A percentile compares a stretch with the other conserved stretches of the same genome.
phyloP scores from a whole-genome alignment of 495 filamentous ascomycete species.

The Pseudotulostoma volvatum region DNA sequence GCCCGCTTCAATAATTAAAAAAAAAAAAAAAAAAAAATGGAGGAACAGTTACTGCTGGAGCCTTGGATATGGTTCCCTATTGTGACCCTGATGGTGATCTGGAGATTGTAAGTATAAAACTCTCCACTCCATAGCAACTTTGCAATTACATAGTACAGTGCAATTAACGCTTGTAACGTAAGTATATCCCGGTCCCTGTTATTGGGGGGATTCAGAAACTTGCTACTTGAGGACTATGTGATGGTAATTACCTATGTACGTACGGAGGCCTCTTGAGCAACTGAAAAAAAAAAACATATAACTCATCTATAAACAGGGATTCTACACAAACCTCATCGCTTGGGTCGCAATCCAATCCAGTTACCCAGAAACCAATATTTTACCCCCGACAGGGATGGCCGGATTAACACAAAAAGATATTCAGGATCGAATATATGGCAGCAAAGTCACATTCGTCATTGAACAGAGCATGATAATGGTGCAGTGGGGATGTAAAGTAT shows the following conservation, averaged over 20 bases:
- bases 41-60: neutral
- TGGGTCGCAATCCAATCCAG: neutral
- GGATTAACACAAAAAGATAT: neutral
- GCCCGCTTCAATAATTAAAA: no score
- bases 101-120: neutral
- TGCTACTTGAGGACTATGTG: neutral
- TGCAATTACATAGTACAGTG: neutral
- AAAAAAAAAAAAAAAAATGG: no score
- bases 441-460: conserved; percentile 10
- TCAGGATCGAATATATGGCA: neutral
- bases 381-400: neutral
- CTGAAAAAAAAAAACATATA: neutral
- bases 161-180: neutral
- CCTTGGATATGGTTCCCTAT: neutral
- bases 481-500: conserved; percentile 39
- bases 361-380: neutral
- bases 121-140: neutral
- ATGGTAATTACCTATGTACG: neutral
- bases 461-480: conserved; percentile 27
- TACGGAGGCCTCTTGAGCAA: neutral
- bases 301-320: neutral
- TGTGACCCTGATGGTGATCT: neutral
- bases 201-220: neutral
- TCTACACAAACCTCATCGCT: neutral
- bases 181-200: neutral